Percentiles rank a stretch among this genome's conserved stretches.
Evolutionary conservation across 768 basidiomycete genomes (phyloP).

Genomic region (Crucibulum laeve): DNA sequence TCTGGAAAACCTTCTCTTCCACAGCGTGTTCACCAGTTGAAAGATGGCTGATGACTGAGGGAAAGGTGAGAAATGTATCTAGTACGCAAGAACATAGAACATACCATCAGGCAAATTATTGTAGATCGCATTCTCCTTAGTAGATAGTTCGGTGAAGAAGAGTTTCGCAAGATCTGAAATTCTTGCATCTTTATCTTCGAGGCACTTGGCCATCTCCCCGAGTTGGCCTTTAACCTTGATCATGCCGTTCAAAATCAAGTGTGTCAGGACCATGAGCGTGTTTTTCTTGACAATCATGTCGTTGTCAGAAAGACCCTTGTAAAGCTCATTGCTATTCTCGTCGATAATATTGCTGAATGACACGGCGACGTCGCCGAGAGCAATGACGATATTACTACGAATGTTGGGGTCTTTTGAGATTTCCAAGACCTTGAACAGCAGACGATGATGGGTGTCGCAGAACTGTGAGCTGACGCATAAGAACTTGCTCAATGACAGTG

Average conservation of each 20-base stretch:
- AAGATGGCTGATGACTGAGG: slow-evolving; percentile 86
- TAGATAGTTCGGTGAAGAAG: slow-evolving; percentile 94
- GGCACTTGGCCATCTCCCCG: slow-evolving; percentile 99
- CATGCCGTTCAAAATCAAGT: slow-evolving; percentile 97
- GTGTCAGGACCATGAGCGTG: slow-evolving; percentile 96
- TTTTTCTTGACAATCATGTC: slow-evolving; percentile 96
- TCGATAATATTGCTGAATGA: slow-evolving; percentile 98
- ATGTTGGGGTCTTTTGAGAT: slow-evolving; percentile 87
- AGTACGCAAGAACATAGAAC: slow-evolving; percentile 13
- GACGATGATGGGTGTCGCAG: slow-evolving; percentile 83
- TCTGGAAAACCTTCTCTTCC: slow-evolving; percentile 88
- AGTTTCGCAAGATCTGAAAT: slow-evolving; percentile 94
- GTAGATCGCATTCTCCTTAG: slow-evolving; percentile 98
- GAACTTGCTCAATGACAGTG: slow-evolving; percentile 90
- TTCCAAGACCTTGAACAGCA: slow-evolving; percentile 93
- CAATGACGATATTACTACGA: slow-evolving; percentile 95
- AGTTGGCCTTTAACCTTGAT: slow-evolving; percentile 99
- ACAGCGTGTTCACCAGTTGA: slow-evolving; percentile 89
- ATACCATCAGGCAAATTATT: slow-evolving; percentile 95
- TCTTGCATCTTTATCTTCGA: slow-evolving; percentile 85
- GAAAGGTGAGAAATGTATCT: slow-evolving; percentile 5
- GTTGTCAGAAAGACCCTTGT: slow-evolving; percentile 86
- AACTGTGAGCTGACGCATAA: slow-evolving; percentile 93
- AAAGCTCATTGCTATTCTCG: slow-evolving; percentile 94
- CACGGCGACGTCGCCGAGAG: slow-evolving; percentile 94